These are phyloP conservation scores for Nepenthes alata DNA, from an alignment of 179 eudicot genomes.

Conservation along the genomic window DNA sequence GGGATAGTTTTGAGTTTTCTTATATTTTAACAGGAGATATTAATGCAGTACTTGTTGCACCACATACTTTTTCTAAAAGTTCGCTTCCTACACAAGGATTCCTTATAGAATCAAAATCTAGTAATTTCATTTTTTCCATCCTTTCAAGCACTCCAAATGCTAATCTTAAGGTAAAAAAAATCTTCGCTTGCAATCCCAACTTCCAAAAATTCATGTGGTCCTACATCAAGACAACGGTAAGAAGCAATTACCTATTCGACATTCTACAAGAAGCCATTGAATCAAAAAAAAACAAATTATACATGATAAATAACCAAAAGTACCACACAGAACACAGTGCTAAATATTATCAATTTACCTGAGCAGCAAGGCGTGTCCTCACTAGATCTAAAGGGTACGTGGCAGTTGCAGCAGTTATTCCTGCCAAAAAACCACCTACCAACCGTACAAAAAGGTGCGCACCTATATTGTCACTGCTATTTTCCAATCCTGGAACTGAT, in stretches of 20 bases:
- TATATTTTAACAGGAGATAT: too few relatives aligned
- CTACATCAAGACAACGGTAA: too few relatives aligned
- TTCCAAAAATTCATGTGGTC: too few relatives aligned
- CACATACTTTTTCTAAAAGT: neutral
- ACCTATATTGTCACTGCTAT: constrained; percentile 37
- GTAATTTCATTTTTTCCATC: neutral
- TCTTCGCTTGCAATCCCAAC: too few relatives aligned
- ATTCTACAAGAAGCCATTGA: too few relatives aligned
- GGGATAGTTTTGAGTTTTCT: too few relatives aligned
- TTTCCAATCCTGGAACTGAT: constrained; percentile 41
- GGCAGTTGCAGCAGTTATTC: constrained; percentile 76
- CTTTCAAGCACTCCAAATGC: neutral
- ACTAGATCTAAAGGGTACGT: constrained; percentile 94
- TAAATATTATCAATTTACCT: constrained; percentile 28
- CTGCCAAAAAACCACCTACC: constrained; percentile 84
- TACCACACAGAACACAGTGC: neutral
- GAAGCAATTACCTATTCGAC: too few relatives aligned
- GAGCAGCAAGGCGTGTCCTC: constrained; percentile 94
- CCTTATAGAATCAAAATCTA: too few relatives aligned
- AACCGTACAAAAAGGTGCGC: constrained; percentile 65
- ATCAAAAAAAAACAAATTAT: neutral
- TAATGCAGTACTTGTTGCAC: neutral
- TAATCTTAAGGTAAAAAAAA: neutral
- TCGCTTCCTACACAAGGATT: too few relatives aligned
- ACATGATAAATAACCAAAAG: neutral